Percentiles rank a stretch among this genome's conserved stretches.
phyloP scores from a whole-genome alignment of 1,284 basidiomycete genomes.

The Pseudozyma hubeiensis region DNA sequence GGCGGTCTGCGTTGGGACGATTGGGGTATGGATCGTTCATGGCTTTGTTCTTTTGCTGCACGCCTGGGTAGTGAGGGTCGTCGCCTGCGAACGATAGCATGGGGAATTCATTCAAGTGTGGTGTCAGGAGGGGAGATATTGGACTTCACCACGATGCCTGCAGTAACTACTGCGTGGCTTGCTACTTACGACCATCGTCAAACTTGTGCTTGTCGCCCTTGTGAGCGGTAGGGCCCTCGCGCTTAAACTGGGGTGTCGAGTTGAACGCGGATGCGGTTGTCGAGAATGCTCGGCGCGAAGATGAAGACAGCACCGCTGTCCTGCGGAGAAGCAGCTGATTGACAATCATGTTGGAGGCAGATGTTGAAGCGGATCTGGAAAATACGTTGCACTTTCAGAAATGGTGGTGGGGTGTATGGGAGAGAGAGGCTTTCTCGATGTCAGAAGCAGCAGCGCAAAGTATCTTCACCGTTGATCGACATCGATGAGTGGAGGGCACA shows the following conservation, averaged over 20 bases:
- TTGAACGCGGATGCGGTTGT: conserved; percentile 16
- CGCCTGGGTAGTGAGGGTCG: conserved; percentile 42
- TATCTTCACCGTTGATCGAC: neutral
- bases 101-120: neutral
- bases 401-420: too few relatives aligned
- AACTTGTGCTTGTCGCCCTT: conserved; percentile 40
- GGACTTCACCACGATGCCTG: neutral
- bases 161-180: too few relatives aligned
- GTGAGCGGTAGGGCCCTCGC: conserved; percentile 37
- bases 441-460: neutral
- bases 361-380: too few relatives aligned
- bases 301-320: conserved; percentile 12
- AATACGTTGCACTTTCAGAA: too few relatives aligned
- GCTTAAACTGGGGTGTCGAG: conserved; percentile 25
- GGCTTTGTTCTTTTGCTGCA: conserved; percentile 37
- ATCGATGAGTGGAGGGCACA: neutral
- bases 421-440: too few relatives aligned
- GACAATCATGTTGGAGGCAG: conserved; percentile 8
- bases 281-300: conserved; percentile 16
- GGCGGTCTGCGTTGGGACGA: conserved; percentile 22
- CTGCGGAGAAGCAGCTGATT: conserved; percentile 19
- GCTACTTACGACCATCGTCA: conserved; percentile 42
- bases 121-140: too few relatives aligned
- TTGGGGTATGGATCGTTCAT: conserved; percentile 33
- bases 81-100: conserved; percentile 17